Percentiles rank a stretch among this genome's conserved stretches.
These are phyloP conservation scores for Lachancea waltii DNA, from an alignment of 805 yeast species.

Conservation along the genomic window DNA sequence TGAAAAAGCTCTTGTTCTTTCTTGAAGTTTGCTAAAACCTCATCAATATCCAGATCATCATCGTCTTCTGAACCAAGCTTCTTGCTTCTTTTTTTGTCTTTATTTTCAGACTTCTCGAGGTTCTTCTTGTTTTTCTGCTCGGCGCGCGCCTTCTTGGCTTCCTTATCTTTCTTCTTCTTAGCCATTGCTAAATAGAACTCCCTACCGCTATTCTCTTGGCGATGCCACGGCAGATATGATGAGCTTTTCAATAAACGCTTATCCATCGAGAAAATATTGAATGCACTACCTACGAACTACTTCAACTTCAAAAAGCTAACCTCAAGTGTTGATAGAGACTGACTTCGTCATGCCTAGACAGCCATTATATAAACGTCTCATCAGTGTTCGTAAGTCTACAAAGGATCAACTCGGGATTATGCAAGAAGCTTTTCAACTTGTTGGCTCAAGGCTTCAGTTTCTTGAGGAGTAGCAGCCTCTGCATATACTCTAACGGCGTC, in stretches of 20 bases:
- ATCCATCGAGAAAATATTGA: too few species aligned
- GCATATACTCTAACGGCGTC: constrained; percentile 95
- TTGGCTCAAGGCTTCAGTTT: constrained; percentile 44
- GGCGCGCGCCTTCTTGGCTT: constrained; percentile 81
- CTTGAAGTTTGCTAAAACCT: constrained; percentile 68
- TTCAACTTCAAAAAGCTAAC: too few species aligned
- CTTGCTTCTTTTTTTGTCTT: constrained; percentile 66
- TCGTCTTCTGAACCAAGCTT: constrained; percentile 65
- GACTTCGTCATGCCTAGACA: too few species aligned
- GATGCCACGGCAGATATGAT: too few species aligned
- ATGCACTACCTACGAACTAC: too few species aligned
- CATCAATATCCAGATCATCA: constrained; percentile 82
- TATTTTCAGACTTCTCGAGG: constrained; percentile 62
- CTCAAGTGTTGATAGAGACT: too few species aligned
- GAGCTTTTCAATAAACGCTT: too few species aligned
- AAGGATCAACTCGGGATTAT: too few species aligned
- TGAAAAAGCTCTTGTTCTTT: constrained; percentile 74
- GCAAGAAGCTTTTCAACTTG: too few species aligned
- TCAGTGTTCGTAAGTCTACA: too few species aligned
- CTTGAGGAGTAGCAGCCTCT: constrained; percentile 57
- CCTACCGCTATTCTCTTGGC: background rate
- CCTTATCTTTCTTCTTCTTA: constrained; percentile 83
- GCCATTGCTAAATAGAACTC: constrained; percentile 50
- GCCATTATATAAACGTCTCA: too few species aligned
- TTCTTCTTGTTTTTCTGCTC: constrained; percentile 79